phyloP scores from a whole-genome alignment of 2,329 filamentous ascomycete genomes.

The Ophiocordyceps sinensis region DNA sequence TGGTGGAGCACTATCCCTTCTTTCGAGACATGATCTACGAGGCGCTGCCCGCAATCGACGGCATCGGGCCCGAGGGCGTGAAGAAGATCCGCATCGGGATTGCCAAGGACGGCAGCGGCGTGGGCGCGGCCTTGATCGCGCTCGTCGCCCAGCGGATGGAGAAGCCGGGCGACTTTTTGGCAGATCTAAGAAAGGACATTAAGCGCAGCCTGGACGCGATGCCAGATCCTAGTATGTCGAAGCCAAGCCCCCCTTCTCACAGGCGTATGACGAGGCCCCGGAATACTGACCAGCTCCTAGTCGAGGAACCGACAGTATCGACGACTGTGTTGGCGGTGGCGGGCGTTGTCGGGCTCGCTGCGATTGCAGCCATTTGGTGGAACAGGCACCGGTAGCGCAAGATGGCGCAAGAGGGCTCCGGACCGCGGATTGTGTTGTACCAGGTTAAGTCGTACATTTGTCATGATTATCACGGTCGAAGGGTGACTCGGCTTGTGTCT shows the following conservation, averaged over 20 bases:
- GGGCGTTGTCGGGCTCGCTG: constrained; percentile 20
- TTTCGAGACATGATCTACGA: constrained; percentile 84
- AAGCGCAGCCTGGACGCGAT: constrained; percentile 19
- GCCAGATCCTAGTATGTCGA: constrained; percentile 15
- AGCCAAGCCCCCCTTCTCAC: not conserved
- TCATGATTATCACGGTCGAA: not conserved
- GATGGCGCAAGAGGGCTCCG: constrained; percentile 1
- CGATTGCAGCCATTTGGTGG: constrained; percentile 24
- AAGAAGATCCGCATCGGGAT: constrained; percentile 86
- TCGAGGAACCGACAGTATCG: constrained; percentile 15
- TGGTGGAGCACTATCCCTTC: constrained; percentile 91
- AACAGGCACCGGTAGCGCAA: constrained; percentile 12
- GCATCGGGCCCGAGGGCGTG: constrained; percentile 65
- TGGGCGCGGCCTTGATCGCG: constrained; percentile 82
- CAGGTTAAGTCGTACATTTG: constrained; percentile 1
- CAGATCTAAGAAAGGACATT: constrained; percentile 24
- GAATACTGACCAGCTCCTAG: constrained; percentile 11
- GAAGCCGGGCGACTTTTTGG: constrained; percentile 30
- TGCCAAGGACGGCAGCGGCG: constrained; percentile 81
- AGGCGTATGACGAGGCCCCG: too few species aligned
- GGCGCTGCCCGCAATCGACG: constrained; percentile 59
- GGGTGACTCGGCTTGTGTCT: not conserved
- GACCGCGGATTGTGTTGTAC: not conserved
- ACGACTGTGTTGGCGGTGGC: constrained; percentile 18
- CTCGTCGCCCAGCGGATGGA: constrained; percentile 65